A percentile compares a stretch with the other conserved stretches of the same genome.
phyloP scores from a whole-genome alignment of 179 eudicot genomes.

The Corrigiola litoralis region DNA sequence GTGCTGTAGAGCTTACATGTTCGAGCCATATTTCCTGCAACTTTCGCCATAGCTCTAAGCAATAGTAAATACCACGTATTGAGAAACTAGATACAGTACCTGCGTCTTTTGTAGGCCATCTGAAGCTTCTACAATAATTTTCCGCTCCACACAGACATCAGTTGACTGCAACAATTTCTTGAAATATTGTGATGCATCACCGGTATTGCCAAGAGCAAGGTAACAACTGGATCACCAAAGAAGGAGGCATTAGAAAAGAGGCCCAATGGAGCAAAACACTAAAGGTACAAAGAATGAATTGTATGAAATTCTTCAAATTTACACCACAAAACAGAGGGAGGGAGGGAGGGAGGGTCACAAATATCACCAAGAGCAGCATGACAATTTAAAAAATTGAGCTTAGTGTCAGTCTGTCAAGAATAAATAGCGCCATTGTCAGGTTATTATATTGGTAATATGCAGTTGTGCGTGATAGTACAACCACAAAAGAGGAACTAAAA shows the following conservation, averaged over 20 bases:
- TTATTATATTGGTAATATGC: no score
- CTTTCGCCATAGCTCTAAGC: neutral
- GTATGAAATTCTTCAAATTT: neutral
- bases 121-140: conserved; percentile 79
- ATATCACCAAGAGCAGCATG: neutral
- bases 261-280: neutral
- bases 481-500: no score
- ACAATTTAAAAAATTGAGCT: neutral
- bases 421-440: no score
- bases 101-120: conserved; percentile 77
- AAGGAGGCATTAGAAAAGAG: conserved; percentile 2
- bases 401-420: no score
- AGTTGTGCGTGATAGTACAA: no score
- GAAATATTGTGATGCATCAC: conserved; percentile 60
- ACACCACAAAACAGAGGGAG: neutral
- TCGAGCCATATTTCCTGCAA: neutral
- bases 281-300: neutral
- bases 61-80: neutral
- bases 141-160: conserved; percentile 67
- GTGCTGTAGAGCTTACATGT: neutral
- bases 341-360: no score
- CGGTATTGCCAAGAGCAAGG: conserved; percentile 86
- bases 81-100: conserved; percentile 37
- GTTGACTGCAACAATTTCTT: conserved; percentile 54
- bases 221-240: conserved; percentile 53